Base-by-base conservation (phyloP, 176 grass and related monocot species). In the Juncus effusus region DNA sequence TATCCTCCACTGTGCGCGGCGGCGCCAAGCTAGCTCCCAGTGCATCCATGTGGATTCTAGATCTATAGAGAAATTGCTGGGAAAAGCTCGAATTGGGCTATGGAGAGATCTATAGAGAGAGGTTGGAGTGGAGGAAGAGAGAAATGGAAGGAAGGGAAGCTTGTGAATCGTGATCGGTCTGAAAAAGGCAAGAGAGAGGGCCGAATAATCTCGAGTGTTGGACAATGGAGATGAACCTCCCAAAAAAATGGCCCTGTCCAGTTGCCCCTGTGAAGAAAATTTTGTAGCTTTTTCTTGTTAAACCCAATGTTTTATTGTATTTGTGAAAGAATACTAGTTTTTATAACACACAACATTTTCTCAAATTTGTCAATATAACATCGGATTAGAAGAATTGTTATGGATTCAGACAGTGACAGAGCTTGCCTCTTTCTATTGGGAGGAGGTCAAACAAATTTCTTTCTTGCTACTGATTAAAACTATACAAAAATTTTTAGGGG, bases 1-100 rank as follows among this genome's bases (percentile, higher is more conserved):
- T 91, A 1, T 84, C 78, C 75, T 91, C 88, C 39, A 91, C 81
- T n/a, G 77, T 51, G 74, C 84, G 84, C 55, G 88, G 88, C 54
- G 77, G 69, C 15, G 56, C 58, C 13, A 56, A 52, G 56, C 54
- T 14, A 10, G 49, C 72, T 10, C 42, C 42, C 51, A 60, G 60
- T 58, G 73, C 59, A 37, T 54, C 70, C 65, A 77, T 28, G 53
- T 58, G 15, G 74, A 13, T 78, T 56, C 13, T 56, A 72, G 69
- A 72, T 72, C 69, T 72, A 39, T 38, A 36, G 52, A 60, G 1
- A 78, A 59, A 49, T 63, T 76, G 3, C 60, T 41, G 15, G 8
- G 13, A 40, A 41, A 63, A 10, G 6, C 36, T 14, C 53, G 51
- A 15, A 54, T 60, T 12, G 19, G 55, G 69, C 61, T 63, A 54